A percentile compares a stretch with the other conserved stretches of the same genome.
Evolutionary conservation across 805 yeast species (phyloP).

Genomic region (Candida awuae): DNA sequence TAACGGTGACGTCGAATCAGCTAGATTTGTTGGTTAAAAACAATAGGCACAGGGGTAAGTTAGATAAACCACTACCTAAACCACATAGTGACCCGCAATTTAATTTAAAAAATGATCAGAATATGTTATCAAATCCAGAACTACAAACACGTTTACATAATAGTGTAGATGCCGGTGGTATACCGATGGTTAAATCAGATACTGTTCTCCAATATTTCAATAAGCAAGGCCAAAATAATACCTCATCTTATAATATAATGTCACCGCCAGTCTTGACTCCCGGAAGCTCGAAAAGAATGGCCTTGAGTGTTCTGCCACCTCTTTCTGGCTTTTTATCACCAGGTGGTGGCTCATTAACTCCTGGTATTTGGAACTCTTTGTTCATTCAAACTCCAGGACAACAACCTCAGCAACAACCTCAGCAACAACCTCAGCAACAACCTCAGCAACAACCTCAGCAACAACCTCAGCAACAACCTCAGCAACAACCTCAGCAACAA

Average conservation of each 20-base stretch:
- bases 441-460: slow-evolving; percentile 4
- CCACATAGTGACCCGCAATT: slow-evolving; percentile 10
- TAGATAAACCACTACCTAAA: slow-evolving; percentile 1
- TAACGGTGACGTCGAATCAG: not conserved
- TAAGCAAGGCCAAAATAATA: not conserved
- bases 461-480: not conserved
- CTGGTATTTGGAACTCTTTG: slow-evolving; percentile 45
- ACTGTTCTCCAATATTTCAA: not conserved
- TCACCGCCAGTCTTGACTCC: slow-evolving; percentile 48
- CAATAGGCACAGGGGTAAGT: not conserved
- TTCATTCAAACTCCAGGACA: slow-evolving; percentile 27
- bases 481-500: slow-evolving; percentile 7
- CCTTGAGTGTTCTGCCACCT: slow-evolving; percentile 37
- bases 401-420: slow-evolving; percentile 3
- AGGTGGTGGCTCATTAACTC: slow-evolving; percentile 38
- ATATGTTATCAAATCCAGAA: slow-evolving; percentile 9
- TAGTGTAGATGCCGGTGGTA: not conserved
- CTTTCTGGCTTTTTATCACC: slow-evolving; percentile 37
- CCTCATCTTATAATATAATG: not conserved
- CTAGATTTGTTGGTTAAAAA: not conserved
- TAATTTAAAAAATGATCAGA: slow-evolving; percentile 21
- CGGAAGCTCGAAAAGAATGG: slow-evolving; percentile 38
- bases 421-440: slow-evolving; percentile 1
- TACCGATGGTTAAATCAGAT: not conserved
- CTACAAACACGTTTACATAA: not conserved